These are phyloP conservation scores for bread wheat (Triticum aestivum) DNA, from an alignment of 176 grass and related monocot genomes.

Conservation along the genomic window IWGSC_CS_RefSeq_v2.1 NC_057805.1:84675733-84676232, in stretches of 20 bases:
- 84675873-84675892: background rate
- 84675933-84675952: background rate
- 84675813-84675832: background rate
- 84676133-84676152: background rate
- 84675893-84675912: background rate
- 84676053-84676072: background rate
- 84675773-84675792: too few species aligned
- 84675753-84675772: too few species aligned
- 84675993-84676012: slow-evolving; percentile 23
- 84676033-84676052: background rate
- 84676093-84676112: background rate
- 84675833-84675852: background rate
- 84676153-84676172: background rate
- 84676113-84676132: background rate
- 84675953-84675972: background rate
- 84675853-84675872: background rate
- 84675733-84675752: too few species aligned
- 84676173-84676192: background rate
- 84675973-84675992: slow-evolving; percentile 17
- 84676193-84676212: slow-evolving; percentile 7
- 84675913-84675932: background rate
- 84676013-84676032: slow-evolving; percentile 28
- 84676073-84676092: background rate
- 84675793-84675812: background rate
- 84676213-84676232: background rate